These are phyloP conservation scores for Trichoderma reesei DNA, from an alignment of 495 filamentous ascomycete species.

Conservation along the genomic window DNA sequence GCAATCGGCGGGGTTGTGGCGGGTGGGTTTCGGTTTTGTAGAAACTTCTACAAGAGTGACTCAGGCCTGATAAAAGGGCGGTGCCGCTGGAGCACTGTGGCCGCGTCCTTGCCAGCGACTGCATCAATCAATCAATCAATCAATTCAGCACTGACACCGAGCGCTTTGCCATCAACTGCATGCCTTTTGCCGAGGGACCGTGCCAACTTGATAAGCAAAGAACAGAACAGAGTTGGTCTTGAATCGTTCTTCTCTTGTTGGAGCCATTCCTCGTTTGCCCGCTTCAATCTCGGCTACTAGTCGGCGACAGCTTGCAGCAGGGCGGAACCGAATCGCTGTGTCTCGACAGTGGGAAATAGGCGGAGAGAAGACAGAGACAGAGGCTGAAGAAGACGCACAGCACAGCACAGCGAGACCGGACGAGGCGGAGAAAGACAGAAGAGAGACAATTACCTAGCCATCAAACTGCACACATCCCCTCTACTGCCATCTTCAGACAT, in stretches of 20 bases:
- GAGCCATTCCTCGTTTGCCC: too few relatives aligned
- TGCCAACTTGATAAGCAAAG: too few relatives aligned
- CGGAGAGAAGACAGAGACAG: too few relatives aligned
- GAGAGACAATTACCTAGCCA: background rate
- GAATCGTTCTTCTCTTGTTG: too few relatives aligned
- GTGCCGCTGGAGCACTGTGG: background rate
- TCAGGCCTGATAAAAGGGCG: constrained; percentile 24
- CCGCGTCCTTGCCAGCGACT: background rate
- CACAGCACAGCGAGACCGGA: background rate
- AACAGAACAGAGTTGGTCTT: too few relatives aligned
- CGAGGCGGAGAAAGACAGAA: background rate
- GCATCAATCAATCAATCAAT: background rate
- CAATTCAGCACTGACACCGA: background rate
- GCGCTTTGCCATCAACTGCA: background rate
- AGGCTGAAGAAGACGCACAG: too few relatives aligned
- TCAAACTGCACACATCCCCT: too few relatives aligned
- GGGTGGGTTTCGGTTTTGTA: constrained; percentile 12
- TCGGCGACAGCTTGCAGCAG: too few relatives aligned
- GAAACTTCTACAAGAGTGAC: constrained; percentile 29
- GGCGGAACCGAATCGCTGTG: too few relatives aligned
- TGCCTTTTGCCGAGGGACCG: background rate
- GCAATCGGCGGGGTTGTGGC: constrained; percentile 16
- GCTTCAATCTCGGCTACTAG: too few relatives aligned
- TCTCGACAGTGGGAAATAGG: too few relatives aligned
- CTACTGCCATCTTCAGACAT: background rate